These are phyloP conservation scores for Aspergillus sp. DNA, from an alignment of 2,329 filamentous ascomycete species.

Conservation along the genomic window DNA sequence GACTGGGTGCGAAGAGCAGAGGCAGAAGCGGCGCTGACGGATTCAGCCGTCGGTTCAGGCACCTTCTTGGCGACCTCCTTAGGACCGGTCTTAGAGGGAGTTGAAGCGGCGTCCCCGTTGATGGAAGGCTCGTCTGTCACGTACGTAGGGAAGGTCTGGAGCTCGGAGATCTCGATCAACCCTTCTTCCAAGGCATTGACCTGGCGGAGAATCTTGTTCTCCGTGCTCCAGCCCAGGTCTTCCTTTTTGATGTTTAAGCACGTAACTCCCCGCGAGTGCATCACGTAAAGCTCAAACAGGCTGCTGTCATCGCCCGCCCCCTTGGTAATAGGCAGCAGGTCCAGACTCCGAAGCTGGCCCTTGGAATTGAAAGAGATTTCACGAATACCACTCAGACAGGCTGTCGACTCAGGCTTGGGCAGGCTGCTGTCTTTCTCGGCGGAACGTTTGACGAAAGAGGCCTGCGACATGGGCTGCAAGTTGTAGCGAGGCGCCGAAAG, in stretches of 20 bases:
- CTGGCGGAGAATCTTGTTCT: constrained; percentile 80
- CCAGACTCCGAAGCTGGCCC: constrained; percentile 83
- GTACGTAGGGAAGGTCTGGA: constrained; percentile 53
- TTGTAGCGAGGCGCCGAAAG: constrained; percentile 92
- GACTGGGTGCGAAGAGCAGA: constrained; percentile 32
- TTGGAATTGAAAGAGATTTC: constrained; percentile 91
- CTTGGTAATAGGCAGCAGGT: constrained; percentile 72
- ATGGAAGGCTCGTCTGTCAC: constrained; percentile 43
- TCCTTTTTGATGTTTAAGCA: constrained; percentile 81
- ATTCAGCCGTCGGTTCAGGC: constrained; percentile 34
- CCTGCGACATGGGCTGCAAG: constrained; percentile 76
- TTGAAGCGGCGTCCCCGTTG: constrained; percentile 42
- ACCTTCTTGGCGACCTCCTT: constrained; percentile 42
- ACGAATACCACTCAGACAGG: constrained; percentile 93
- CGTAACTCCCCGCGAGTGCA: constrained; percentile 97
- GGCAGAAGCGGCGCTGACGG: constrained; percentile 15
- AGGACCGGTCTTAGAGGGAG: constrained; percentile 36
- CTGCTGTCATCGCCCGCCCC: constrained; percentile 60
- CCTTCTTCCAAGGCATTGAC: constrained; percentile 75
- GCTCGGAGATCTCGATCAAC: constrained; percentile 70
- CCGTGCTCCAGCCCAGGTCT: constrained; percentile 86
- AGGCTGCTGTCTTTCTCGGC: constrained; percentile 69
- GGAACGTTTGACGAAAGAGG: constrained; percentile 79
- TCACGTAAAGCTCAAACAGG: constrained; percentile 91
- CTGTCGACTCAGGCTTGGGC: constrained; percentile 87